Evolutionary conservation across 345 rosid species (phyloP).

Genomic region (Viola odorata): DNA sequence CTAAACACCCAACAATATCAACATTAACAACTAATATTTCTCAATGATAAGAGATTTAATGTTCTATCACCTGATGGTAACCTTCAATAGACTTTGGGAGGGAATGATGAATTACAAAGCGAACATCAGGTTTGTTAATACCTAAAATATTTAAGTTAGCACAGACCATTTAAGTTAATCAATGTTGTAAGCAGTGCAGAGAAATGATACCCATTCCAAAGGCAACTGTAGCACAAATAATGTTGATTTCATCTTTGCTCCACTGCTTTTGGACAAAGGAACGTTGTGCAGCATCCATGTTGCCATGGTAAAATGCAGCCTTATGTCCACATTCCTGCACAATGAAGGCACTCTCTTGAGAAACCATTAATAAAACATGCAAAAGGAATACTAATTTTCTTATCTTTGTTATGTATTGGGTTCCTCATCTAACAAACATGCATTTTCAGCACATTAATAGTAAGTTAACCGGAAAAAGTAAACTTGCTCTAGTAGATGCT

Average conservation of each 20-base stretch:
- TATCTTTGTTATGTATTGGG: too few relatives aligned
- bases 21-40: too few relatives aligned
- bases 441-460: neutral
- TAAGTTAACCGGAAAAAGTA: too few relatives aligned
- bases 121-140: slow-evolving; percentile 98
- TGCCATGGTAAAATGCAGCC: slow-evolving; percentile 96
- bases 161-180: slow-evolving; percentile 4
- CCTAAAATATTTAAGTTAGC: slow-evolving; percentile 45
- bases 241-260: slow-evolving; percentile 98
- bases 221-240: slow-evolving; percentile 96
- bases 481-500: neutral
- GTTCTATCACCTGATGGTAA: slow-evolving; percentile 77
- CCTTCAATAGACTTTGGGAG: slow-evolving; percentile 99
- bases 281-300: slow-evolving; percentile 78
- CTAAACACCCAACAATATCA: too few relatives aligned
- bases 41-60: too few relatives aligned
- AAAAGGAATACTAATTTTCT: slow-evolving; percentile 4
- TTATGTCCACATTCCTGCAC: slow-evolving; percentile 84
- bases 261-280: slow-evolving; percentile 82
- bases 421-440: neutral
- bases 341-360: slow-evolving; percentile 14
- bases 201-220: slow-evolving; percentile 90
- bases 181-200: slow-evolving; percentile 10
- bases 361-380: neutral
- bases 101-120: slow-evolving; percentile 98